Conservation (phyloP, 2,329 filamentous ascomycete genomes). For the Colletotrichum melonis region DNA sequence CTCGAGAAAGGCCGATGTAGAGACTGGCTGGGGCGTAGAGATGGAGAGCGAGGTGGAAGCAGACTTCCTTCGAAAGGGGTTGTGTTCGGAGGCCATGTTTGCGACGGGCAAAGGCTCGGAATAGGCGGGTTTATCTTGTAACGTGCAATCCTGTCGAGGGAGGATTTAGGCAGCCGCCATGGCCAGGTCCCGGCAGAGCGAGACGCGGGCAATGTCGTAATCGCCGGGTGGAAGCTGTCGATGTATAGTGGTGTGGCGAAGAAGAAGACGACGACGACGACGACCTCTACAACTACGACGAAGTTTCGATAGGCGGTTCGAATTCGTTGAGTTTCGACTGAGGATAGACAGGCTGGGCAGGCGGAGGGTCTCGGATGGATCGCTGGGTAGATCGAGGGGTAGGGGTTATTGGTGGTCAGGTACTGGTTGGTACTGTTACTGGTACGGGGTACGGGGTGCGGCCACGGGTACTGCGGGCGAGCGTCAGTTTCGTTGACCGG, state of each 20-base stretch:
- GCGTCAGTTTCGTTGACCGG: slow-evolving; percentile 28
- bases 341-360: not conserved
- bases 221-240: not conserved
- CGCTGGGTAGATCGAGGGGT: slow-evolving; percentile 14
- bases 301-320: not conserved
- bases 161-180: slow-evolving; percentile 32
- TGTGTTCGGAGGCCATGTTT: slow-evolving; percentile 48
- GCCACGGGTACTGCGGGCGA: slow-evolving; percentile 25
- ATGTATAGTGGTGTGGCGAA: not conserved
- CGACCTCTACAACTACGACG: not conserved
- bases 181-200: slow-evolving; percentile 14
- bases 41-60: slow-evolving; percentile 30
- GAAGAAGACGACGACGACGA: not conserved
- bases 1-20: slow-evolving; percentile 42
- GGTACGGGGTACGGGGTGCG: not conserved
- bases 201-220: slow-evolving; percentile 13
- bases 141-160: slow-evolving; percentile 13
- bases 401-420: not conserved
- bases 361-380: not conserved
- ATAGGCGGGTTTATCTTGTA: not conserved
- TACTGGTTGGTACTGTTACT: not conserved
- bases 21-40: slow-evolving; percentile 39
- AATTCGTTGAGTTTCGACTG: not conserved
- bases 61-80: slow-evolving; percentile 63
- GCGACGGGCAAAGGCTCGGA: slow-evolving; percentile 8